Base-by-base conservation (phyloP, 2,329 filamentous ascomycete species). In the Diaporthe sp. region DNA sequence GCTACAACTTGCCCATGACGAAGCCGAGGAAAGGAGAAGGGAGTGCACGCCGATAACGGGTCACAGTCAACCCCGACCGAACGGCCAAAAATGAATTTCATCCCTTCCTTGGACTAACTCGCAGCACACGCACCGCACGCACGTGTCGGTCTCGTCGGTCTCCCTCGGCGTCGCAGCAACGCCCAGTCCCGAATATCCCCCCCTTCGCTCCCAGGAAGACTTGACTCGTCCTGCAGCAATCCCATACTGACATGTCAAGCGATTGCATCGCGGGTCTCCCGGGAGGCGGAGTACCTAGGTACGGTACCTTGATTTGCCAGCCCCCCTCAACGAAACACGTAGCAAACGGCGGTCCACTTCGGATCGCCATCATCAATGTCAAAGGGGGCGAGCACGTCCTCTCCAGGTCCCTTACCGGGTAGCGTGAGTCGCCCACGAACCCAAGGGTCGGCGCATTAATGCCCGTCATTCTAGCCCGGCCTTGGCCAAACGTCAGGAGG, bases 261-360 rank as follows among this genome's bases (percentile, higher is more conserved):
- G 45, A 54, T 38, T 52, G 47, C 64, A 52, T 45, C 64, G 64
- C 64, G 64, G 64, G 47, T 54, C 33, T 38, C n/a, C 47, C 64
- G 64, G 64, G 22, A 45, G 40, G 47, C 64, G 64, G 64, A 54
- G 45, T 4, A 28, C 25, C 5, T n/a, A n/a, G n/a, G n/a, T n/a
- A n/a, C n/a, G n/a, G 52, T 45, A 19, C 25, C 60, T 47, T 64
- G 60, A 64, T 45, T 47, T 68, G 47, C 47, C 64, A 54, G 33
- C 33, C 22, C 61, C n/a, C 22, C 61, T 13, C 40, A 40, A 40
- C 64, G 64, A 68, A 68, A 68, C 64, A 68, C 64, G 64, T 68
- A 54, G 64, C 64, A 54, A 68, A 68, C 33, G n/a, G 25, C 4
- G 45, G 47, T 54, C 64, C 64, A 54, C 64, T 30, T 30, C 64